Evolutionary conservation across 768 basidiomycete genomes (phyloP), one percentile per base, ranked within the genome.

Genomic region (Rhodotorula diobovata): DNA sequence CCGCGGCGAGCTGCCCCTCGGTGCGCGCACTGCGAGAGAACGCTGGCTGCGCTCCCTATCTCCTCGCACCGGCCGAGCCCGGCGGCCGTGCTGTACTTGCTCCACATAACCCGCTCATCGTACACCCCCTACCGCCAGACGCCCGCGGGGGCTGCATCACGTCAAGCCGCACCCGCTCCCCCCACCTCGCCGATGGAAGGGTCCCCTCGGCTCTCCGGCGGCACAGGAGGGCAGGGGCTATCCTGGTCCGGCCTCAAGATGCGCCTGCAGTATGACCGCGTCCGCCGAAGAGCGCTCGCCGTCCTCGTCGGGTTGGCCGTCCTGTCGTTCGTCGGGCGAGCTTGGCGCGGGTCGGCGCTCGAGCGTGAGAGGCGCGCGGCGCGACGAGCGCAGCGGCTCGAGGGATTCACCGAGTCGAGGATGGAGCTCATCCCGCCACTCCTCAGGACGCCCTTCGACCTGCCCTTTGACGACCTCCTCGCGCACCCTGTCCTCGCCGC

Each of bases 401-500:
- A 23, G 0, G 66, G 66, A 11, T 67, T 67, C 66, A n/a, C 59
- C 25, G 66, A 67, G n/a, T 55, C 59, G 23, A 34, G 66, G 0
- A 32, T 55, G 2, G 53, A 7, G 4, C 28, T 21, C 34, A 45
- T 67, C 2, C 66, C 66, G 16, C 28, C 9, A 11, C 6, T 9
- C 5, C 43, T 64, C 0, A 39, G 41, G 14, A 15, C 54, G 7
- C 8, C 10, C 21, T 55, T 30, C 60, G 60, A 56, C 37, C 45
- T 66, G 0, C 57, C 66, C 4, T 1, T 45, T 18, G 43, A 32
- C 46, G 67, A 62, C 39, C 45, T 68, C n/a, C 61, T 68, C 45
- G 28, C 32, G 30, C 43, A 68, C 32, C 67, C 61, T 5, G 55
- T 68, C 43, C 67, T 68, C 61, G 32, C 51, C 15, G 4, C 21